phyloP scores from a whole-genome alignment of 106 monocot species.

The Apostasia shenzhenica region DNA sequence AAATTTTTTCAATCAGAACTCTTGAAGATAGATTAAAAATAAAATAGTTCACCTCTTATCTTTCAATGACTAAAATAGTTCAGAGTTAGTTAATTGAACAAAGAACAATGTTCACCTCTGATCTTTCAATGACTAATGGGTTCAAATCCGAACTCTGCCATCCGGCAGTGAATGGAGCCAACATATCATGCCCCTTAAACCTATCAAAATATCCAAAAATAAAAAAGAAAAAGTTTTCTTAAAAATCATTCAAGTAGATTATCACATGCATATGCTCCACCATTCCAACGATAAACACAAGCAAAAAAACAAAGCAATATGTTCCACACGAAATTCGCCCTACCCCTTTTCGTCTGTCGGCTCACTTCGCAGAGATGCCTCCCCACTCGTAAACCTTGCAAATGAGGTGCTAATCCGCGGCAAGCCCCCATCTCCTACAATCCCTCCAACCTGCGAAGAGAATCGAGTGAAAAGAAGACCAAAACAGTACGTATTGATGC shows the following conservation, averaged over 20 bases:
- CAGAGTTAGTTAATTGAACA: no score
- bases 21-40: no score
- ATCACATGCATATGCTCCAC: neutral
- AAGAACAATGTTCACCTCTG: conserved; percentile 39
- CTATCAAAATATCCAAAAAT: conserved; percentile 20
- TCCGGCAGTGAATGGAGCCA: conserved; percentile 98
- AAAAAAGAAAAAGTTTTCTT: neutral
- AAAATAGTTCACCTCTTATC: no score
- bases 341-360: conserved; percentile 9
- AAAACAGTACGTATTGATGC: no score
- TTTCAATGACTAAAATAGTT: no score
- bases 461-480: neutral
- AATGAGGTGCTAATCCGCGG: conserved; percentile 1
- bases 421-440: neutral
- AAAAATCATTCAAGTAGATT: neutral
- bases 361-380: conserved; percentile 15
- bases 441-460: neutral
- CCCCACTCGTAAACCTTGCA: conserved; percentile 10
- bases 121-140: conserved; percentile 83
- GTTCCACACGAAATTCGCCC: neutral
- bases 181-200: conserved; percentile 92
- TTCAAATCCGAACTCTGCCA: conserved; percentile 85
- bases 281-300: neutral
- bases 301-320: neutral
- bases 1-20: no score